Base-by-base conservation (phyloP, 768 basidiomycete species). In the Rhizopogon vulgaris region DNA sequence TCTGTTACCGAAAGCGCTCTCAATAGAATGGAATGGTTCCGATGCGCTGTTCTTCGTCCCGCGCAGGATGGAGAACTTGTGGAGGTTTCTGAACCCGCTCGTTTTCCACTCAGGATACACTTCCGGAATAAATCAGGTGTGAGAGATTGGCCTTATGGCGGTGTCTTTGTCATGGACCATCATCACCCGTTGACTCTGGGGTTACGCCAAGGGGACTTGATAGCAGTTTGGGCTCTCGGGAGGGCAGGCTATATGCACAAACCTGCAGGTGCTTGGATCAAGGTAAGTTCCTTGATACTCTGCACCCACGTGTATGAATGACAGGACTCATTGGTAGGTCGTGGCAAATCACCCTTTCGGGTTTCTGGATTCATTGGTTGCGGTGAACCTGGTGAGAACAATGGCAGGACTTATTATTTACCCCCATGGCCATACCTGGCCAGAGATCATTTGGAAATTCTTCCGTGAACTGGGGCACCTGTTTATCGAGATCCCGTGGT, bases 211-310 rank as follows among this genome's bases (percentile, higher is more conserved):
- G 43, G 43, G 7, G 43, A 45, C 12, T 32, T 2, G 12, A 32
- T 45, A 45, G 43, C 43, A 28, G n/a, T 45, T 30, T 45, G 43
- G 43, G 43, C 43, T 12, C 43, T 45, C 4, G 43, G 43, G 30
- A 45, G 17, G 7, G 30, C 43, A 6, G 43, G 43, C 3, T 45
- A 32, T 32, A 32, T 45, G 7, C 43, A 45, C 28, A 45, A 45
- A 32, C 43, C 43, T 12, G 18, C 43, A 18, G 43, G 43, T 12
- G 43, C 43, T 22, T 45, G 43, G 43, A 45, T 45, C 1, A 45
- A 45, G 30, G 43, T 32, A 32, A 17, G 43, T 45, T 14, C 7
- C 18, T 45, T 22, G 12, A 32, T 43, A 18, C 12, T 27, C 11
- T 17, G 17, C 18, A 45, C 2, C 8, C 14, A 32, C 7, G 8